Evolutionary conservation across 2,329 filamentous ascomycete genomes (phyloP), one percentile per base, ranked within the genome.

Genomic region (Phoma herbarum): DNA sequence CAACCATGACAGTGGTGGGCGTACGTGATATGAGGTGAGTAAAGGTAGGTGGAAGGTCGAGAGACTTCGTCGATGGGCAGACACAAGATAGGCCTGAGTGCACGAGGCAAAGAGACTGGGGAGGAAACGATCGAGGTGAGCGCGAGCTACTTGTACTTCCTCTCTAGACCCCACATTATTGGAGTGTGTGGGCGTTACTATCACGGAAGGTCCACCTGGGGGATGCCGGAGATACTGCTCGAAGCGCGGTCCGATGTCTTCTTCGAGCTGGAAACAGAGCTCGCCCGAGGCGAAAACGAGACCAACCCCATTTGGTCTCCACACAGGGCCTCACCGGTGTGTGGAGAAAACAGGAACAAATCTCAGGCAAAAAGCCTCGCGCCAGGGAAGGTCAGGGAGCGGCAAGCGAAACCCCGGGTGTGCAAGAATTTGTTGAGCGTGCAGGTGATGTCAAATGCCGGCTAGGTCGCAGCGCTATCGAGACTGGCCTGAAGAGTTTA

Each of bases 121-220:
- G 26, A 20, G 43, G 16, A 58, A 46, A 47, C 16, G 33, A 42
- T 42, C 42, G 48, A 41, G 54, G 50, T 33, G 42, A 39, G 47
- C 43, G 37, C 37, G 43, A 54, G 60, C 52, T 67, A 66, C 63
- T 67, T 67, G 65, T 67, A 66, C 58, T 63, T 29, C 35, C 22
- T 51, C 28, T 35, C n/a, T 29, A 37, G 54, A 57, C 64, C 65
- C 67, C 67, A 69, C 65, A 68, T 62, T 60, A 63, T 59, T 60
- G 54, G 45, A 42, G 42, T 35, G 39, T 65, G 62, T 67, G 66
- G 64, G 60, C 46, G 43, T 51, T 47, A 41, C 41, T n/a, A 50
- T 47, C 31, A 55, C 22, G 12, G 46, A 51, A 25, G 43, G 42
- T 52, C 60, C 56, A 61, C 50, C 49, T 55, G 23, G 55, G 51